Conservation (phyloP, 2,329 filamentous ascomycete species). For the Diplodia intermedia region DNA sequence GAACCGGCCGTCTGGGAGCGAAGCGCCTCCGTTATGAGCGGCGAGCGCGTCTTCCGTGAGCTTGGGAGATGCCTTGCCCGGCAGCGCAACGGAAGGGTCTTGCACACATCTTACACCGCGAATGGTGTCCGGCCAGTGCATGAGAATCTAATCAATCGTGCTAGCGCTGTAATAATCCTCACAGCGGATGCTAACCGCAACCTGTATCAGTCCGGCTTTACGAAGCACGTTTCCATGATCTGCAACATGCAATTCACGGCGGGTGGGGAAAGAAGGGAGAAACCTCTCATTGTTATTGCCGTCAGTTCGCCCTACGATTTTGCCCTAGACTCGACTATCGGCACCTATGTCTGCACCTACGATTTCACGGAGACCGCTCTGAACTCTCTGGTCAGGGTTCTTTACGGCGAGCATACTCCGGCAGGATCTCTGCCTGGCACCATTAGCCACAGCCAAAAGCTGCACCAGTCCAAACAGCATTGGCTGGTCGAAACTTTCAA, state of each 20-base stretch:
- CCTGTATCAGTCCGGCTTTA: slow-evolving; percentile 91
- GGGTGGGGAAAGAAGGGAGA: slow-evolving; percentile 74
- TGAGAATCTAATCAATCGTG: slow-evolving; percentile 88
- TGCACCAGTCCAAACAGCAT: slow-evolving; percentile 86
- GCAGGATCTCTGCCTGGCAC: slow-evolving; percentile 70
- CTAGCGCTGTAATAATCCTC: slow-evolving; percentile 85
- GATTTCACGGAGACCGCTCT: slow-evolving; percentile 95
- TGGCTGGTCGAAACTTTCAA: slow-evolving; percentile 94
- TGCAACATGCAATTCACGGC: slow-evolving; percentile 79
- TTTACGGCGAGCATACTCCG: slow-evolving; percentile 76
- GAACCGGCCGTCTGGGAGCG: slow-evolving; percentile 65
- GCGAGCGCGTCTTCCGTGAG: slow-evolving; percentile 90
- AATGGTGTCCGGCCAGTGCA: slow-evolving; percentile 92
- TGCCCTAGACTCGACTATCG: slow-evolving; percentile 87
- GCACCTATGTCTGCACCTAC: slow-evolving; percentile 93
- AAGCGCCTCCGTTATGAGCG: slow-evolving; percentile 77
- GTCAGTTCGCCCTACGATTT: slow-evolving; percentile 98
- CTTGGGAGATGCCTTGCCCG: slow-evolving; percentile 86
- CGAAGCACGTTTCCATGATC: slow-evolving; percentile 95
- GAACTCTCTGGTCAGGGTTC: slow-evolving; percentile 78
- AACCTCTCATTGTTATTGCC: slow-evolving; percentile 87
- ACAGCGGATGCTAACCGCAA: slow-evolving; percentile 95
- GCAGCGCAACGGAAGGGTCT: slow-evolving; percentile 81
- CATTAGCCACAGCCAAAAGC: slow-evolving; percentile 84
- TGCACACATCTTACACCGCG: slow-evolving; percentile 94